Evolutionary conservation across 768 basidiomycete genomes (phyloP).

Genomic region (Termitomyces heimii): DNA sequence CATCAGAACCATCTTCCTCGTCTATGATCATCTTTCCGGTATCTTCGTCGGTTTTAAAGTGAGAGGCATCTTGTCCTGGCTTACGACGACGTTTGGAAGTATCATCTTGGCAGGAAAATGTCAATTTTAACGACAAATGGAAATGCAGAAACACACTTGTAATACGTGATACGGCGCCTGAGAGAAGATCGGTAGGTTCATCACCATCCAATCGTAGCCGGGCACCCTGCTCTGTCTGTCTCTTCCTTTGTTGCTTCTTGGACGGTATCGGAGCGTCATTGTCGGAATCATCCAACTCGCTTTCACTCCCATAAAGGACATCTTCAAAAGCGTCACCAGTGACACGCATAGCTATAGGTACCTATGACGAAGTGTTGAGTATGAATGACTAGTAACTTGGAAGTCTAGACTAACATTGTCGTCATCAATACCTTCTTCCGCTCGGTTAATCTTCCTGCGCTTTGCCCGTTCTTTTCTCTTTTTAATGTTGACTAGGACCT

Average conservation of each 20-base stretch:
- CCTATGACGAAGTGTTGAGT: constrained; percentile 23
- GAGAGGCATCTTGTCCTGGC: constrained; percentile 80
- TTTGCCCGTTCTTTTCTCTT: constrained; percentile 94
- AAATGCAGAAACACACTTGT: constrained; percentile 48
- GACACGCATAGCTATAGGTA: constrained; percentile 38
- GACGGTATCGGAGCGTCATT: constrained; percentile 38
- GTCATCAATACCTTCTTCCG: constrained; percentile 58
- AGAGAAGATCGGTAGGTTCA: constrained; percentile 91
- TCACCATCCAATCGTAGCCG: constrained; percentile 84
- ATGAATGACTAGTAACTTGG: background rate
- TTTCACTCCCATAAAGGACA: constrained; percentile 94
- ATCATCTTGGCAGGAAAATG: constrained; percentile 26
- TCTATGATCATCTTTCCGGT: constrained; percentile 77
- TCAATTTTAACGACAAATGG: background rate
- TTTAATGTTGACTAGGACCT: constrained; percentile 90
- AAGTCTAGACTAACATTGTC: constrained; percentile 23
- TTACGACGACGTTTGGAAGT: constrained; percentile 53
- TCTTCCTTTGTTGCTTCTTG: constrained; percentile 24
- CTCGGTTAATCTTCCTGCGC: constrained; percentile 67
- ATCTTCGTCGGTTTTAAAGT: constrained; percentile 84
- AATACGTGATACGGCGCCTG: constrained; percentile 66
- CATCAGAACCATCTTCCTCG: constrained; percentile 43
- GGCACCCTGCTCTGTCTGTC: constrained; percentile 33
- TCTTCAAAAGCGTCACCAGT: constrained; percentile 94
- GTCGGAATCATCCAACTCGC: constrained; percentile 74